phyloP scores from a whole-genome alignment of 805 yeast species.

The Komagataella pastoris region DNA sequence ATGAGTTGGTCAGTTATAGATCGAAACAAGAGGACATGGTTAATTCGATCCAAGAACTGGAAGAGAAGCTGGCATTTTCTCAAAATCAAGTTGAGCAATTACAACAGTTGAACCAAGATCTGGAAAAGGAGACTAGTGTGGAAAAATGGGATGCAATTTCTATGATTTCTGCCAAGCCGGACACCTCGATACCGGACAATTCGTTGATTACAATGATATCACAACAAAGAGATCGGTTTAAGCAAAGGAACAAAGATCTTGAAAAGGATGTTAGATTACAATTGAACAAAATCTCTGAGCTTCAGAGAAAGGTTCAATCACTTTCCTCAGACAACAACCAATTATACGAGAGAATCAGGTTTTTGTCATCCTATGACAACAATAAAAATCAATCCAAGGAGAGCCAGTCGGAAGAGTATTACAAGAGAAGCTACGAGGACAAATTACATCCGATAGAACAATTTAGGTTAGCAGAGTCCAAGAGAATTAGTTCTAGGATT shows the following conservation, averaged over 20 bases:
- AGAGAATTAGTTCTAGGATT: slow-evolving; percentile 56
- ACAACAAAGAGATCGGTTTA: slow-evolving; percentile 89
- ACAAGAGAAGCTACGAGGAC: slow-evolving; percentile 57
- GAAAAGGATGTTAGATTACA: slow-evolving; percentile 69
- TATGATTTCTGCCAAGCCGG: slow-evolving; percentile 46
- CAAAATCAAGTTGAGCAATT: slow-evolving; percentile 26
- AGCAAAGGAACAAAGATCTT: slow-evolving; percentile 68
- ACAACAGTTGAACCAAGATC: slow-evolving; percentile 35
- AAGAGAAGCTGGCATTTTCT: slow-evolving; percentile 19
- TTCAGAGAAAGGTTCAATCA: slow-evolving; percentile 48
- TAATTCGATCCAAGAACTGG: slow-evolving; percentile 26
- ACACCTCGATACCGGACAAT: slow-evolving; percentile 25
- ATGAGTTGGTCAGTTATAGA: slow-evolving; percentile 55
- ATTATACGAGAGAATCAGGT: slow-evolving; percentile 67
- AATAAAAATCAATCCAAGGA: slow-evolving; percentile 6
- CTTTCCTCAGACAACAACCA: slow-evolving; percentile 67
- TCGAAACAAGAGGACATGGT: slow-evolving; percentile 37
- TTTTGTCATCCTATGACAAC: slow-evolving; percentile 37
- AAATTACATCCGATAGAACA: slow-evolving; percentile 74
- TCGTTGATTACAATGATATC: slow-evolving; percentile 76
- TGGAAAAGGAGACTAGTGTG: slow-evolving; percentile 62
- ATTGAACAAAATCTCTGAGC: slow-evolving; percentile 35
- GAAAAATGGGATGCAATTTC: slow-evolving; percentile 53
- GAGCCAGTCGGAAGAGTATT: slow-evolving; percentile 37
- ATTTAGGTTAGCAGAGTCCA: slow-evolving; percentile 66